phyloP scores from a whole-genome alignment of 495 filamentous ascomycete genomes.

The Neurospora sp. region DNA sequence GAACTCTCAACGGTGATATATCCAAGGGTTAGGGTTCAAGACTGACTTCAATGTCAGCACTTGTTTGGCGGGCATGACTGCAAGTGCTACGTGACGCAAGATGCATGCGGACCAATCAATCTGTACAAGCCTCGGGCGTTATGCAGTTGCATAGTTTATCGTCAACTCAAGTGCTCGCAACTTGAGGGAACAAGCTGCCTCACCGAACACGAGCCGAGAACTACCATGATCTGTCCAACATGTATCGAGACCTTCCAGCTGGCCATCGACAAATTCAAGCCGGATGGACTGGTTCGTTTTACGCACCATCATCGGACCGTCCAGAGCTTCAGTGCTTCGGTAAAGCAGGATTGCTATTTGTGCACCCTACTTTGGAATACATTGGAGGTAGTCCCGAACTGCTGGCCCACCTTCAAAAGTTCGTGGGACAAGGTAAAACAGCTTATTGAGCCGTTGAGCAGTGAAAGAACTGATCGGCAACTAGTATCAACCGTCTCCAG shows the following conservation, averaged over 20 bases:
- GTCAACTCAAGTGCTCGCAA: neutral
- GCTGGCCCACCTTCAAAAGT: neutral
- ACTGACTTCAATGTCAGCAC: neutral
- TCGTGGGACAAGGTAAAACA: neutral
- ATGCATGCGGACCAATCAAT: neutral
- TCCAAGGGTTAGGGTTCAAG: neutral
- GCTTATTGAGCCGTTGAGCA: neutral
- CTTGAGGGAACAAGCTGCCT: neutral
- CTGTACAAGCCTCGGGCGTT: neutral
- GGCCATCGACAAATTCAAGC: neutral
- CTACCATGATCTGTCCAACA: neutral
- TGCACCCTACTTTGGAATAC: neutral
- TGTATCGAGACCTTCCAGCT: neutral
- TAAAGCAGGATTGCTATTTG: neutral
- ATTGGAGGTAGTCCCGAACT: neutral
- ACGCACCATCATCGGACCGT: neutral
- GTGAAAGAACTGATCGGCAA: neutral
- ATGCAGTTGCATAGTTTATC: neutral
- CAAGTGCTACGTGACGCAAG: neutral
- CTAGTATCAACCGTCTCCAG: neutral
- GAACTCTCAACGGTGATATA: neutral
- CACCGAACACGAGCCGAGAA: neutral
- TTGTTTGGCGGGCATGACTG: neutral
- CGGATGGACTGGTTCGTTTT: neutral
- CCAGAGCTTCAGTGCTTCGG: neutral